Percentiles rank a stretch among this genome's conserved stretches.
Evolutionary conservation across 208 protist species (phyloP).

Genomic region (Leishmania guyanensis): DNA sequence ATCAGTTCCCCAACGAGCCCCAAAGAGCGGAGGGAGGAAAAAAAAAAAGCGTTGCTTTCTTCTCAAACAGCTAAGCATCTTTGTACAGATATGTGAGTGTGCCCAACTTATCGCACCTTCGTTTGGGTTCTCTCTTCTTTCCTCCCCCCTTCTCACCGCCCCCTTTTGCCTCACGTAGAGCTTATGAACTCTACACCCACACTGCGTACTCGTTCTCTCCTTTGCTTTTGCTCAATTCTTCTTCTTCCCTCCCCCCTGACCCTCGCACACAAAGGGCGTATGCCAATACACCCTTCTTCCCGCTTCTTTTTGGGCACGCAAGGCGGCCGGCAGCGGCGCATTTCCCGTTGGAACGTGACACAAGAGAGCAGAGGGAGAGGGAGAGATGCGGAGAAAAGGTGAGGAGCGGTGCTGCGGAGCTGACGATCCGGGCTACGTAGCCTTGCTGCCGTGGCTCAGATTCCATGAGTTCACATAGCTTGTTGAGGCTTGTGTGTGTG

Average conservation of each 20-base stretch:
- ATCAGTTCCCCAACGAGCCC: neutral
- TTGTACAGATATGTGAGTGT: neutral
- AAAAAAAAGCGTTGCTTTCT: neutral
- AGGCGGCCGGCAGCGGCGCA: neutral
- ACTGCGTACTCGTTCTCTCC: neutral
- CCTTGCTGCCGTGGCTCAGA: neutral
- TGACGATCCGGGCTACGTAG: neutral
- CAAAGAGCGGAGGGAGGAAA: neutral
- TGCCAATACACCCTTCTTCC: neutral
- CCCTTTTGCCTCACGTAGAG: neutral
- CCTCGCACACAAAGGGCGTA: neutral
- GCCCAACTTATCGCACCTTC: neutral
- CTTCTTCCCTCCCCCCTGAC: neutral
- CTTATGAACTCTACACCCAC: neutral
- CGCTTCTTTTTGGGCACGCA: neutral
- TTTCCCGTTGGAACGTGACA: neutral
- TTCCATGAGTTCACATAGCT: slow-evolving; percentile 3
- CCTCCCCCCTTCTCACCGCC: neutral
- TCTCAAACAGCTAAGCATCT: neutral
- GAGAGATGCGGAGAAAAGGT: neutral
- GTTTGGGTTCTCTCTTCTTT: neutral
- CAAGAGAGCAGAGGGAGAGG: neutral
- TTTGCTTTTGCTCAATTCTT: neutral
- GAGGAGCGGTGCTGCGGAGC: neutral
- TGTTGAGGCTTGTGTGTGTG: slow-evolving; percentile 12